Evolutionary conservation across 768 basidiomycete species (phyloP), one percentile per base, ranked within the genome.

Genomic region (Lactarius psammicola): DNA sequence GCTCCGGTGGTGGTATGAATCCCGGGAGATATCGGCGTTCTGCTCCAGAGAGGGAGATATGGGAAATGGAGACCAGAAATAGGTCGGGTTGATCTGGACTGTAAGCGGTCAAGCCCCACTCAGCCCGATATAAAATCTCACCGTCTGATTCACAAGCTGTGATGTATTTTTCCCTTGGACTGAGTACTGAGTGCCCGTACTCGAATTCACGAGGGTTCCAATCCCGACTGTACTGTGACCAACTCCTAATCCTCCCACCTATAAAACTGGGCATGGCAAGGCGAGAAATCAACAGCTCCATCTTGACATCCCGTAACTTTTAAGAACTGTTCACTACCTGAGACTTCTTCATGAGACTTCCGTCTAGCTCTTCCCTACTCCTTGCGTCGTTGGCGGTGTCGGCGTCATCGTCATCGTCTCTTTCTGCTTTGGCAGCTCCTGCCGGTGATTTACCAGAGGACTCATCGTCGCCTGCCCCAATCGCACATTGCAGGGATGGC

Each of bases 31-130:
- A 75, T 59, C 79, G 79, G 62, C 73, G 78, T 57, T 78, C 76
- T 38, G 75, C 79, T 36, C 80, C 78, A 36, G 81, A 83, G 55
- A 78, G 80, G 53, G 81, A 84, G 66, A 74, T 84, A 17, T 88
- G 84, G 83, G 88, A 90, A 76, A 84, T 90, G 85, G 82, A 80
- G 56, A 71, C 71, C 66, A 73, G 78, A 71, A 77, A 76, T 13
- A 73, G 78, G 63, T 59, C 70, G 31, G 71, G 68, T 36, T 76
- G 63, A 72, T 18, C 34, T 4, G 26, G 40, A 15, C 20, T 11
- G 53, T 62, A 40, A 20, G 67, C 42, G 26, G 60, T 30, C 23
- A 28, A 5, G 4, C 20, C 65, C 60, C 23, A 20, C 49, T 59
- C 63, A 33, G 68, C 31, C 31, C 23, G n/a, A 66, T 54, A 15